Evolutionary conservation across 2,329 filamentous ascomycete species (phyloP), one percentile per base, ranked within the genome.

Genomic region (Cladosporium sp.): DNA sequence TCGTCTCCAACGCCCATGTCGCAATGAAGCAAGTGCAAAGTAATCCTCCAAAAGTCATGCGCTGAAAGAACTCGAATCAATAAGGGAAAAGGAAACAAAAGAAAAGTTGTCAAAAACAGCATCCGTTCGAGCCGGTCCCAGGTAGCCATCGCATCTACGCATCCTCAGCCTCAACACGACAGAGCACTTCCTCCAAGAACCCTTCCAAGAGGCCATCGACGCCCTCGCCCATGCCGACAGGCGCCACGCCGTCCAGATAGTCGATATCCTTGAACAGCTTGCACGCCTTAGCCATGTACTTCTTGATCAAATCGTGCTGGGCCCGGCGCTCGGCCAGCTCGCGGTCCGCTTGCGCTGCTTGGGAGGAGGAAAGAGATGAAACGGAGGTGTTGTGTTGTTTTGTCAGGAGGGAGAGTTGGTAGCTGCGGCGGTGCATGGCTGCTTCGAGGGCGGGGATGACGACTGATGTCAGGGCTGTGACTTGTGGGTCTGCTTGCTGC

Each of bases 371-470:
- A 2, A 47, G 36, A 17, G 50, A 18, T 13, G 50, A 7, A 1
- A 41, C 17, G 5, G 45, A 37, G n/a, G 52, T 43, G 39, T 54
- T 57, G 48, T 58, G 49, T 27, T 58, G 62, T 48, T 63, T 66
- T 62, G 81, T 80, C 47, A 85, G 70, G 34, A 80, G 75, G 43
- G 78, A 77, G 47, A 85, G 69, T 48, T 79, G 75, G 59, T 80
- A 79, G 20, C 73, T 73, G 37, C 93, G 86, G 45, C 93, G 81
- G 66, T 90, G 89, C 17, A 97, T 81, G 7, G 93, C 90, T 58
- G 93, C 88, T 69, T 96, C 90, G 2, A 99, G 79, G 2, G 93
- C 92, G 0, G 93, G 93, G 56, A 97, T 84, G 32, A 99, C 89
- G 44, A 99, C 92, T 59, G 92, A 89, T 19, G 44, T 48, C 12